Base-by-base conservation (phyloP, 805 yeast species). In the Cyberlindnera galapagoensis region DNA sequence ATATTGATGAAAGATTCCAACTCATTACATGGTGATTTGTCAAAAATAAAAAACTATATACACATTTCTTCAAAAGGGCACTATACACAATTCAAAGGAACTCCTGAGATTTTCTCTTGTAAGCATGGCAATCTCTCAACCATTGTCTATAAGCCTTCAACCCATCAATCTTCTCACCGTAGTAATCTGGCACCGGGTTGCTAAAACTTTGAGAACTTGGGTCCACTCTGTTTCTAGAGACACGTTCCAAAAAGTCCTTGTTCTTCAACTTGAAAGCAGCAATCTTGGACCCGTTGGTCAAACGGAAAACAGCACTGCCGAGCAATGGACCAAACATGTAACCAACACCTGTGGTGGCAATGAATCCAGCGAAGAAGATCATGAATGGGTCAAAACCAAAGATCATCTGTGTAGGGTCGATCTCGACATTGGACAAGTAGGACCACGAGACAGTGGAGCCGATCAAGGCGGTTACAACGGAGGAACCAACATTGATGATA, bases 131-230 rank as follows among this genome's bases (percentile, higher is more conserved):
- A 58, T 92, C 97, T 51, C 97, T 76, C 50, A 92, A 68, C 98
- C 98, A 92, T 57, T 84, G 92, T 62, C 87, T 82, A 62, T 92
- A 92, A 44, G 76, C 88, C 46, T 74, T 74, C 52, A 90, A 60
- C 33, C 94, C 80, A 33, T 86, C 85, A 40, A 92, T 88, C 59
- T 84, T 84, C 62, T 92, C 98, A 24, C 98, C 98, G 55, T 92
- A 92, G 62, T 87, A 92, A 59, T 92, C 98, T n/a, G 97, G 96
- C 28, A 92, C 94, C 10, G 97, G 97, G 60, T 90, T 92, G 34
- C 83, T 71, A 60, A 87, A 80, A 51, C 87, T 76, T 62, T 88
- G 96, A 35, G 82, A 76, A 13, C 88, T 72, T 14, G 98, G 95
- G 62, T 92, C 95, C 19, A 88, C 97, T 50, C 98, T 71, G 59